phyloP scores from a whole-genome alignment of 2,329 filamentous ascomycete genomes.

The Fusarium succisae region DNA sequence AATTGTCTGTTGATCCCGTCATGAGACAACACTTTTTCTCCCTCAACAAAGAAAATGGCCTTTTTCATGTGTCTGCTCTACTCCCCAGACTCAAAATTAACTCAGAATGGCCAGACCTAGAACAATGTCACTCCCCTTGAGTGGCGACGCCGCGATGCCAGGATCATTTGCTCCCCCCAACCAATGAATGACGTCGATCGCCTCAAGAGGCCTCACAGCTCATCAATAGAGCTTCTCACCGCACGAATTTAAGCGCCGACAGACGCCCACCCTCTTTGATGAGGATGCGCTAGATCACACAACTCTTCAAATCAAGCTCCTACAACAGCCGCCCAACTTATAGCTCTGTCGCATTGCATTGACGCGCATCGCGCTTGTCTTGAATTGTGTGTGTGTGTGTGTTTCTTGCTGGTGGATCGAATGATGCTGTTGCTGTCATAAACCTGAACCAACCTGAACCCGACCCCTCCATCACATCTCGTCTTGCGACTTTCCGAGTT shows the following conservation, averaged over 20 bases:
- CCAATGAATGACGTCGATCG: constrained; percentile 40
- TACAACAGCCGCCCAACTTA: constrained; percentile 17
- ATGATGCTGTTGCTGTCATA: constrained; percentile 16
- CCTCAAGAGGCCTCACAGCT: constrained; percentile 41
- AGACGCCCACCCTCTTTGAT: constrained; percentile 31
- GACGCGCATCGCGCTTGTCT: constrained; percentile 40
- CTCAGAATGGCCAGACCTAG: background rate
- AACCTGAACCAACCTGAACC: constrained; percentile 7
- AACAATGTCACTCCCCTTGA: background rate
- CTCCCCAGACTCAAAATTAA: background rate
- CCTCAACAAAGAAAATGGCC: background rate
- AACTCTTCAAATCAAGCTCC: constrained; percentile 22
- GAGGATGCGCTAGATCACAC: constrained; percentile 12
- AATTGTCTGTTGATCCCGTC: background rate
- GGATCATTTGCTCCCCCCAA: constrained; percentile 16
- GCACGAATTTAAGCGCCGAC: constrained; percentile 40
- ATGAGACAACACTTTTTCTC: background rate
- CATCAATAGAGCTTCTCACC: constrained; percentile 2
- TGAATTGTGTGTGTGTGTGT: background rate
- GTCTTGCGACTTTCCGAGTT: constrained; percentile 32
- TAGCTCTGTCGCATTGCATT: constrained; percentile 6
- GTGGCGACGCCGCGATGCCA: constrained; percentile 31
- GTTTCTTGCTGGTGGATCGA: constrained; percentile 16
- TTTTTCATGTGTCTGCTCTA: background rate
- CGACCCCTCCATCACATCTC: constrained; percentile 34